Conservation (phyloP, 495 filamentous ascomycete genomes). For the Neurospora pannonica region DNA sequence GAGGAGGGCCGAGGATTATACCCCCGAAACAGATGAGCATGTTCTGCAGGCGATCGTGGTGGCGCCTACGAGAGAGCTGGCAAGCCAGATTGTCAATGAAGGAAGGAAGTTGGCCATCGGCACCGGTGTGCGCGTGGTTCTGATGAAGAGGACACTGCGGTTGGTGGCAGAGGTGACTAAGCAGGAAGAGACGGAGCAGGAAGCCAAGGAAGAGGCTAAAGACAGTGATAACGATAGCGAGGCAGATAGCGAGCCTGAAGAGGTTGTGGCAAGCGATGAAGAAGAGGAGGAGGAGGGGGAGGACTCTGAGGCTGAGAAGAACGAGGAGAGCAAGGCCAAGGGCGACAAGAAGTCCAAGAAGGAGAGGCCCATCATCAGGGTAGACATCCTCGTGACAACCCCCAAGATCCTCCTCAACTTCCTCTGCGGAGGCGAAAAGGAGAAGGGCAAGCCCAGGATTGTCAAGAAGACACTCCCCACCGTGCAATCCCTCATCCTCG, state of each 20-base stretch:
- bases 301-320: slow-evolving; percentile 24
- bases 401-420: slow-evolving; percentile 71
- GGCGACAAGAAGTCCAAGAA: slow-evolving; percentile 6
- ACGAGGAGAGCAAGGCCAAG: slow-evolving; percentile 11
- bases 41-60: slow-evolving; percentile 63
- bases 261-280: slow-evolving; percentile 22
- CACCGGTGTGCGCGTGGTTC: slow-evolving; percentile 68
- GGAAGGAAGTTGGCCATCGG: slow-evolving; percentile 68
- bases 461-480: slow-evolving; percentile 44
- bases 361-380: slow-evolving; percentile 46
- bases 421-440: slow-evolving; percentile 37
- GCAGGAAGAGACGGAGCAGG: slow-evolving; percentile 32
- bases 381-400: slow-evolving; percentile 83
- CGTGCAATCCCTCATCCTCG: slow-evolving; percentile 66
- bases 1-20: slow-evolving; percentile 25
- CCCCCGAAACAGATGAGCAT: slow-evolving; percentile 26
- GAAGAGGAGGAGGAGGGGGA: slow-evolving; percentile 29
- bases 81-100: slow-evolving; percentile 86
- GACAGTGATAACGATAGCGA: slow-evolving; percentile 11
- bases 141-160: slow-evolving; percentile 78
- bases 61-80: slow-evolving; percentile 88
- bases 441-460: slow-evolving; percentile 19
- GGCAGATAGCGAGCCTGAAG: slow-evolving; percentile 14
- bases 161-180: slow-evolving; percentile 40
- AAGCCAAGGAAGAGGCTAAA: slow-evolving; percentile 26